Evolutionary conservation across 345 rosid genomes (phyloP).

Genomic region (Carallia brachiata): DNA sequence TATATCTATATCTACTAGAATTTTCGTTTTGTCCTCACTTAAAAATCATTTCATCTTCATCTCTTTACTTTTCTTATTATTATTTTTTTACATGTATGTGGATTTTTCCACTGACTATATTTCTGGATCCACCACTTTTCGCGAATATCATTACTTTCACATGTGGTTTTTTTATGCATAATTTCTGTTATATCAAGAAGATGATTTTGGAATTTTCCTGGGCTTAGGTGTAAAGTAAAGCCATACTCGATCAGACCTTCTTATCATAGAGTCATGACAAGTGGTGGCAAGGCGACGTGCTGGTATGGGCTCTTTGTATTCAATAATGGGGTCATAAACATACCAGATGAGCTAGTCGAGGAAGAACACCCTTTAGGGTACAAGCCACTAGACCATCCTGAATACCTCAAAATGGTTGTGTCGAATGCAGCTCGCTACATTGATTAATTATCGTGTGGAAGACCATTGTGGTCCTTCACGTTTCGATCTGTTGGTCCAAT

Average conservation of each 20-base stretch:
- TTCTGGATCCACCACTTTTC: too few species aligned
- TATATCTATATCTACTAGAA: too few species aligned
- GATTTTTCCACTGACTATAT: too few species aligned
- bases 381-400: constrained; percentile 8
- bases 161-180: neutral
- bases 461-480: constrained; percentile 11
- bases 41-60: too few species aligned
- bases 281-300: constrained; percentile 6
- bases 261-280: constrained; percentile 1
- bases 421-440: neutral
- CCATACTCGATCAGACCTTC: neutral
- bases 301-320: constrained; percentile 9
- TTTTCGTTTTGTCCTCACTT: too few species aligned
- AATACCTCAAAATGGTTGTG: constrained; percentile 4
- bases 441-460: neutral
- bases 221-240: constrained; percentile 9
- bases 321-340: neutral
- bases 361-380: constrained; percentile 14
- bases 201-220: neutral
- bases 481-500: neutral
- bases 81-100: too few species aligned
- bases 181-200: too few species aligned
- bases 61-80: too few species aligned
- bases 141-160: neutral
- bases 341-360: constrained; percentile 16